Evolutionary conservation across 257 asterid species (phyloP).

Genomic region (Striga asiatica): DNA sequence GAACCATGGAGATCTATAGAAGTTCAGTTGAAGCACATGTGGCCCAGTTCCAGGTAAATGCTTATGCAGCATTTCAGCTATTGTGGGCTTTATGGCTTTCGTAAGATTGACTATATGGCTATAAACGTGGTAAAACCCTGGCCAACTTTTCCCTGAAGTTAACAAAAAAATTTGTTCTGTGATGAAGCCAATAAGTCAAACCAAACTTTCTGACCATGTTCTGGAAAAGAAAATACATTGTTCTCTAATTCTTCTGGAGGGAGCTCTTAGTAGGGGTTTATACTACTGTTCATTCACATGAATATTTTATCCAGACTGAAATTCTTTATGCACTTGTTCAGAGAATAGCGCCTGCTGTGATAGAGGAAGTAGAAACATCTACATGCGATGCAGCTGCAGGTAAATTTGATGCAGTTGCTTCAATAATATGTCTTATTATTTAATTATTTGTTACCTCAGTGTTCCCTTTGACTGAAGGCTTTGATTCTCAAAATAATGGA

Average conservation of each 20-base stretch:
- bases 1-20: slow-evolving; percentile 60
- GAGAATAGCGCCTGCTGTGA: slow-evolving; percentile 49
- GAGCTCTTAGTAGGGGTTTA: too few species aligned
- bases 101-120: too few species aligned
- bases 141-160: background rate
- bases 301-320: background rate
- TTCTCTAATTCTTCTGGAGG: too few species aligned
- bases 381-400: slow-evolving; percentile 63
- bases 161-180: background rate
- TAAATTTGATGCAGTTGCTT: slow-evolving; percentile 18
- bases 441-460: slow-evolving; percentile 16
- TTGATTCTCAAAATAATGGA: slow-evolving; percentile 45
- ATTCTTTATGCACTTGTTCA: slow-evolving; percentile 20
- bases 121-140: too few species aligned
- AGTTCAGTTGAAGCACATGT: slow-evolving; percentile 52
- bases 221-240: too few species aligned
- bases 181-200: background rate
- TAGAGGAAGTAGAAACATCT: slow-evolving; percentile 82
- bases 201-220: too few species aligned
- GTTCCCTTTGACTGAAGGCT: slow-evolving; percentile 29
- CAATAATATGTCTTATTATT: slow-evolving; percentile 7
- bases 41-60: slow-evolving; percentile 57
- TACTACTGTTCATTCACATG: too few species aligned
- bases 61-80: too few species aligned
- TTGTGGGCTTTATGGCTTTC: slow-evolving; percentile 13